Conservation (phyloP, 371 early-diverging fungal species). For the Mucor racemosus region DNA sequence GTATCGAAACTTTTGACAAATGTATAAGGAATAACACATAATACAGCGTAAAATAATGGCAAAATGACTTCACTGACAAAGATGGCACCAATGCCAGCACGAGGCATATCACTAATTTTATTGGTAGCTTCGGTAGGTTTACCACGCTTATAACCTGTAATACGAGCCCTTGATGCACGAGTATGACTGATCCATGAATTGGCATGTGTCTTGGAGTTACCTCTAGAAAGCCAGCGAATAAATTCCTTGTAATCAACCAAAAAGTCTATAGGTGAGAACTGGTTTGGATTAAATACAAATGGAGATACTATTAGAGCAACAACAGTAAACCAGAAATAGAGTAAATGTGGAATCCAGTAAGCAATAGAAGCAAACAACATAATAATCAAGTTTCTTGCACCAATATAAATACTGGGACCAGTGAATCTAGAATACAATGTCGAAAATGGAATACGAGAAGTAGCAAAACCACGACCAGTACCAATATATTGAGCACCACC, state of each 20-base stretch:
- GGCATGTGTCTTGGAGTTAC: slow-evolving; percentile 73
- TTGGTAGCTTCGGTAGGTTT: slow-evolving; percentile 48
- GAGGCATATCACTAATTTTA: slow-evolving; percentile 56
- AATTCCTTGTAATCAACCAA: slow-evolving; percentile 82
- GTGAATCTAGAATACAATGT: slow-evolving; percentile 81
- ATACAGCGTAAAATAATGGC: slow-evolving; percentile 69
- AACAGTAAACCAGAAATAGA: slow-evolving; percentile 89
- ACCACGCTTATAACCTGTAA: slow-evolving; percentile 80
- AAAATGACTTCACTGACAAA: slow-evolving; percentile 76
- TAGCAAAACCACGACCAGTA: slow-evolving; percentile 93
- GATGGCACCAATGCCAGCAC: slow-evolving; percentile 70
- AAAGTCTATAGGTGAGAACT: slow-evolving; percentile 77
- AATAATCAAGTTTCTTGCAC: slow-evolving; percentile 73
- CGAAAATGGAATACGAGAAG: slow-evolving; percentile 80
- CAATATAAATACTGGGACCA: slow-evolving; percentile 79
- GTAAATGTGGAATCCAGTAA: slow-evolving; percentile 74
- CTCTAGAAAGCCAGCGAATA: slow-evolving; percentile 82
- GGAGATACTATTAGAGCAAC: slow-evolving; percentile 77
- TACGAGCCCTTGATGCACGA: slow-evolving; percentile 71
- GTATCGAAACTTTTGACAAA: slow-evolving; percentile 67
- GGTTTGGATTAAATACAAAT: slow-evolving; percentile 86
- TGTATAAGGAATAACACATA: slow-evolving; percentile 67
- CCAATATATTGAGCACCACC: slow-evolving; percentile 91
- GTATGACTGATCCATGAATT: slow-evolving; percentile 86
- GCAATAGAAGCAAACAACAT: slow-evolving; percentile 76